These are phyloP conservation scores for Cercospora beticola DNA, from an alignment of 2,329 filamentous ascomycete genomes.

Conservation along the genomic window DNA sequence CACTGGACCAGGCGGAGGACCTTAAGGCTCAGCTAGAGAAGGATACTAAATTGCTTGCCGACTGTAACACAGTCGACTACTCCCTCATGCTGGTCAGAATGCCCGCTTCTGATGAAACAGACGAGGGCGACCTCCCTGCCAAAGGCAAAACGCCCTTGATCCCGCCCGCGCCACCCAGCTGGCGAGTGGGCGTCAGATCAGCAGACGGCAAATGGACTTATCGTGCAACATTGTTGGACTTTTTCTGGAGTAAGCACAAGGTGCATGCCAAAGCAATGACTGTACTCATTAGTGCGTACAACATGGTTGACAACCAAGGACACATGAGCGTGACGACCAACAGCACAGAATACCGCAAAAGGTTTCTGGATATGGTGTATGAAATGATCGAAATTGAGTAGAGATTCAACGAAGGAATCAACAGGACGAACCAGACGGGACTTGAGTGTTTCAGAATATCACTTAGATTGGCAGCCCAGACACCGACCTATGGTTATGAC, in stretches of 20 bases:
- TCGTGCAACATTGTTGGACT: conserved; percentile 67
- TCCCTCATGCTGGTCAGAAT: conserved; percentile 69
- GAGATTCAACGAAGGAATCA: neutral
- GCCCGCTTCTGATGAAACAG: conserved; percentile 36
- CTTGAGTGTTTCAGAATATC: neutral
- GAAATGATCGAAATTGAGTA: conserved; percentile 43
- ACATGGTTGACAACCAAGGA: conserved; percentile 61
- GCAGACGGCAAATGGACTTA: conserved; percentile 66
- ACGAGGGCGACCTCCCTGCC: conserved; percentile 9
- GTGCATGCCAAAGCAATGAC: conserved; percentile 66
- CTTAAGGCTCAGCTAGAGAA: conserved; percentile 57
- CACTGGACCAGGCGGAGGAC: conserved; percentile 54
- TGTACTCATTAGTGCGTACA: conserved; percentile 55
- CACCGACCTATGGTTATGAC: neutral
- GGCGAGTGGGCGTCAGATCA: conserved; percentile 63
- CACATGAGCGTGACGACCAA: conserved; percentile 75
- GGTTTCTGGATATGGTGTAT: conserved; percentile 56
- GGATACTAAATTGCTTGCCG: conserved; percentile 64
- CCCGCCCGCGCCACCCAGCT: conserved; percentile 42
- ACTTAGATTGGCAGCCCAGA: neutral
- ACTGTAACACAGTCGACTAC: conserved; percentile 70
- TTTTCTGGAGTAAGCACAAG: conserved; percentile 77
- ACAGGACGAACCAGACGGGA: neutral
- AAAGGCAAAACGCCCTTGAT: conserved; percentile 30
- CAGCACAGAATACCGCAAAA: conserved; percentile 63